Conservation (phyloP, 345 rosid genomes). For the Erysimum cheiranthoides region DNA sequence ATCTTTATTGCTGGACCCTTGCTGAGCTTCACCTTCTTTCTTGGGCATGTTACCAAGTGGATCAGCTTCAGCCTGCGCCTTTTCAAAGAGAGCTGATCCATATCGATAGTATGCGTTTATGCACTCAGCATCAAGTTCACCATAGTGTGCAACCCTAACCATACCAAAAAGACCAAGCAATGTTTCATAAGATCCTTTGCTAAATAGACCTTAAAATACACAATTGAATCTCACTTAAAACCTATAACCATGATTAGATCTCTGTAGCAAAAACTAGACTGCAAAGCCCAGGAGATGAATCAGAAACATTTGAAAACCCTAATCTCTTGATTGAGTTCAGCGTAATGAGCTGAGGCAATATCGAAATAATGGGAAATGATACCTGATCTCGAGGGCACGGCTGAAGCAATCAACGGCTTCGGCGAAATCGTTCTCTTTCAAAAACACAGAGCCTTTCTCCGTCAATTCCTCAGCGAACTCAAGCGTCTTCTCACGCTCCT, state of each 20-base stretch:
- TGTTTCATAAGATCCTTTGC: conserved; percentile 5
- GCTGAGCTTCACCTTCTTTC: conserved; percentile 57
- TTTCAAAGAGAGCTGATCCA: conserved; percentile 78
- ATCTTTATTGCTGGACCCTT: conserved; percentile 49
- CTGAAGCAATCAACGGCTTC: conserved; percentile 95
- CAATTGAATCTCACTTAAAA: background rate
- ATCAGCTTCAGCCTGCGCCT: conserved; percentile 95
- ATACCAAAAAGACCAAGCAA: background rate
- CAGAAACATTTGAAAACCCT: conserved; percentile 8
- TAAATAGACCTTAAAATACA: background rate
- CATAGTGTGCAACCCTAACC: conserved; percentile 70
- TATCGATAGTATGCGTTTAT: conserved; percentile 73
- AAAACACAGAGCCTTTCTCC: conserved; percentile 64
- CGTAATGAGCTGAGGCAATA: no score
- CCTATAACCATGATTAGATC: background rate
- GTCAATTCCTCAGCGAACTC: conserved; percentile 70
- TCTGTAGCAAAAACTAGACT: background rate
- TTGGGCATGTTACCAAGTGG: conserved; percentile 77
- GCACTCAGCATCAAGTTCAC: conserved; percentile 79
- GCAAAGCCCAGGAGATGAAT: background rate
- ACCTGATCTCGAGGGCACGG: conserved; percentile 96
- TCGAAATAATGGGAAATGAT: background rate
- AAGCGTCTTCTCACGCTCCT: conserved; percentile 57
- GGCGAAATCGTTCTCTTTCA: conserved; percentile 63
- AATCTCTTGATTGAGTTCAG: background rate